phyloP scores from a whole-genome alignment of 2,329 filamentous ascomycete genomes.

The Alternaria sp. region DNA sequence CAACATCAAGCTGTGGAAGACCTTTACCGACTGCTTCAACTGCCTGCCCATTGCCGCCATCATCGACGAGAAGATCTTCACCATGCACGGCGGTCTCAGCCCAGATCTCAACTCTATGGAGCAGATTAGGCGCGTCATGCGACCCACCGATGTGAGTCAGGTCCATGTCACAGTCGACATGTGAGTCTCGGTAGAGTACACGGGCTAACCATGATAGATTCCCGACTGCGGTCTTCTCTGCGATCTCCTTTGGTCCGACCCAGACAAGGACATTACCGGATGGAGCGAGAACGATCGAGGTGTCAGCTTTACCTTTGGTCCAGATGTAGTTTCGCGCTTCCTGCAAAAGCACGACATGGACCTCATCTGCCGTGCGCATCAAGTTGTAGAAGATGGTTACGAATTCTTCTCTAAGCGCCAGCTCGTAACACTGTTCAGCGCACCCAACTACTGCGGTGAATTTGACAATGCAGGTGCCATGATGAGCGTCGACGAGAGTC shows the following conservation, averaged over 20 bases:
- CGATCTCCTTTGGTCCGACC: slow-evolving; percentile 98
- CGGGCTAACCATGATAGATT: slow-evolving; percentile 71
- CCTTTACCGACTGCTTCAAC: slow-evolving; percentile 99
- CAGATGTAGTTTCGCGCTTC: slow-evolving; percentile 96
- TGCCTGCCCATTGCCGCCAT: slow-evolving; percentile 97
- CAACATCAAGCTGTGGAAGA: slow-evolving; percentile 99
- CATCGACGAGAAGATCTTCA: slow-evolving; percentile 99
- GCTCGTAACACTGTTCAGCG: slow-evolving; percentile 95
- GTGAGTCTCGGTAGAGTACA: slow-evolving; percentile 33
- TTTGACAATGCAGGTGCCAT: slow-evolving; percentile 99
- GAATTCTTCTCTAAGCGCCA: slow-evolving; percentile 99
- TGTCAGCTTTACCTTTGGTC: slow-evolving; percentile 98
- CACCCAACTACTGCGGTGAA: slow-evolving; percentile 98
- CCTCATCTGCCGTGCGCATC: slow-evolving; percentile 96
- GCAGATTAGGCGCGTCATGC: slow-evolving; percentile 98
- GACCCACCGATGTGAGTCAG: slow-evolving; percentile 90
- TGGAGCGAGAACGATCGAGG: slow-evolving; percentile 99
- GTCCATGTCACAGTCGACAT: background rate
- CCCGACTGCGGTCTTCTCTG: slow-evolving; percentile 97
- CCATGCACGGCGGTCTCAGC: slow-evolving; percentile 97
- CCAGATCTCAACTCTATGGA: slow-evolving; percentile 99
- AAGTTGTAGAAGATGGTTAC: slow-evolving; percentile 98
- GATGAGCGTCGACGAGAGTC: slow-evolving; percentile 99
- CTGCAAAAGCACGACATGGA: slow-evolving; percentile 99
- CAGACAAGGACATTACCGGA: slow-evolving; percentile 98